Evolutionary conservation across 306 rosid genomes (phyloP).

Genomic region (Rubus parviflorus): DNA sequence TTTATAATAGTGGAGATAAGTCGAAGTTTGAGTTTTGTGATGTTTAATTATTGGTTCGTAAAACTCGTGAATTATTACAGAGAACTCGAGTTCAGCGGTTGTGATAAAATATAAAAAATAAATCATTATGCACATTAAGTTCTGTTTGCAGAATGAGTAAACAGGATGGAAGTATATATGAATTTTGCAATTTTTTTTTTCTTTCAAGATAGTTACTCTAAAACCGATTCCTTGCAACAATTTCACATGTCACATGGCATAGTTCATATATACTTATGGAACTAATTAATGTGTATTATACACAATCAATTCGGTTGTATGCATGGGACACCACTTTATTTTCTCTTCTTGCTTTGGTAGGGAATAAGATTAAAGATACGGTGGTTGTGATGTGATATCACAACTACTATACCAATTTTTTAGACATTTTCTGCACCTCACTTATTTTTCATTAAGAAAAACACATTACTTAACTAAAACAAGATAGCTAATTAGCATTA

Average conservation of each 20-base stretch:
- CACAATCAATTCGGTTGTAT: background rate
- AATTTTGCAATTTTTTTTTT: no score
- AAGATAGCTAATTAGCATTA: no score
- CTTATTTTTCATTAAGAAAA: background rate
- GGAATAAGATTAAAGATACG: constrained; percentile 6
- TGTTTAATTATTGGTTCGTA: no score
- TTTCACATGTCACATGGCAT: background rate
- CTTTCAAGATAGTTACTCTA: no score
- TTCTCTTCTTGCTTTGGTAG: background rate
- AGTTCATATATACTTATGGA: background rate
- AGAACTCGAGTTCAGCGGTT: no score
- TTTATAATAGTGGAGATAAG: no score
- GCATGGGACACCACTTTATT: background rate
- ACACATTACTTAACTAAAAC: background rate
- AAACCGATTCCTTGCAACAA: background rate
- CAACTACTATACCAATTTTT: background rate
- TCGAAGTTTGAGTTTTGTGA: no score
- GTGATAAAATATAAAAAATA: no score
- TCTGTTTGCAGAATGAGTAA: no score
- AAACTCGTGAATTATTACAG: no score
- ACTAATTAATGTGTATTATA: background rate
- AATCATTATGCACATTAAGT: no score
- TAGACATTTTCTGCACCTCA: background rate
- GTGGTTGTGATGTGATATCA: constrained; percentile 2
- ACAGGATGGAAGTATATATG: no score